A percentile compares a stretch with the other conserved stretches of the same genome.
Conservation (phyloP, 306 rosid species). For the Albizia julibrissin region DNA sequence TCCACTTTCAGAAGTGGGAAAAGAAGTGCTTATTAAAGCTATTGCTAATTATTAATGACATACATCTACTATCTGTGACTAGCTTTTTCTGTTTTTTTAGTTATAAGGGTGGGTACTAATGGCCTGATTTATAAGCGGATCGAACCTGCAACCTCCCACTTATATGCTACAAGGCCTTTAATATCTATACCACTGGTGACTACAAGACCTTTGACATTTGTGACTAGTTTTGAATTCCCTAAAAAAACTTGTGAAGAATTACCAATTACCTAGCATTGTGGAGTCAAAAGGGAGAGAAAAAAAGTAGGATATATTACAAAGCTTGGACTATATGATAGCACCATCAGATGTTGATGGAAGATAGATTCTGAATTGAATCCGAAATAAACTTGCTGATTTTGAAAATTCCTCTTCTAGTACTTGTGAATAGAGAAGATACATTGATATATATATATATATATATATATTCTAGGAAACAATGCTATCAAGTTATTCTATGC, state of each 20-base stretch:
- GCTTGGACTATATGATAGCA: background rate
- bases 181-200: no score
- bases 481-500: no score
- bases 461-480: background rate
- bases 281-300: background rate
- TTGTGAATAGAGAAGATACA: background rate
- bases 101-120: no score
- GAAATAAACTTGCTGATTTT: background rate
- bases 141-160: no score
- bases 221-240: background rate
- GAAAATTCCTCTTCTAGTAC: background rate
- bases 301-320: background rate
- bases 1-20: background rate
- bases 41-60: no score
- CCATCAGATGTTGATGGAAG: background rate
- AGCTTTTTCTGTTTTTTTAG: no score
- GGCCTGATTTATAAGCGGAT: no score
- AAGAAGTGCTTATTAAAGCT: no score
- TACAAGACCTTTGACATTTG: no score
- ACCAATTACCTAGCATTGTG: background rate
- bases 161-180: no score
- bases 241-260: background rate
- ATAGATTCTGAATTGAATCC: background rate
- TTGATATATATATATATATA: no score
- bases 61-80: no score